A percentile compares a stretch with the other conserved stretches of the same genome.
These are phyloP conservation scores for Leucosporidium scottii DNA, from an alignment of 768 basidiomycete genomes.

Conservation along the genomic window DNA sequence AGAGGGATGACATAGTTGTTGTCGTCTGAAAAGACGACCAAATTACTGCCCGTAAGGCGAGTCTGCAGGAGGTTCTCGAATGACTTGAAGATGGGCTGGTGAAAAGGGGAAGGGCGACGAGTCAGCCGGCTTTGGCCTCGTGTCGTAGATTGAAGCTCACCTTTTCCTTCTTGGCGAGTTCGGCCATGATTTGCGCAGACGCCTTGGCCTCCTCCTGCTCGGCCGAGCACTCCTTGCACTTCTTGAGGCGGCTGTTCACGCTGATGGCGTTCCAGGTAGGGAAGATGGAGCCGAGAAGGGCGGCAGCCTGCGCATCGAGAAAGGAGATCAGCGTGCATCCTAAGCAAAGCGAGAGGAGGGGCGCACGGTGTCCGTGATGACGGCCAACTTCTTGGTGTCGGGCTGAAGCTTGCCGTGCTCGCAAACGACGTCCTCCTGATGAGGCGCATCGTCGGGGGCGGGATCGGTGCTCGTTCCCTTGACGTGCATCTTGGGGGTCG, in stretches of 20 bases:
- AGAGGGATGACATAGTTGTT: constrained; percentile 8
- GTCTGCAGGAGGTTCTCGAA: background rate
- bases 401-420: constrained; percentile 61
- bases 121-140: background rate
- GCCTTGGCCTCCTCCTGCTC: constrained; percentile 52
- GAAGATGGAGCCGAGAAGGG: constrained; percentile 54
- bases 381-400: constrained; percentile 53
- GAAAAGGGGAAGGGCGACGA: too few relatives aligned
- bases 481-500: constrained; percentile 70
- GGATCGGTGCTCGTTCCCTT: constrained; percentile 52
- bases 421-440: constrained; percentile 57
- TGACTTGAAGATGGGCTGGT: constrained; percentile 17
- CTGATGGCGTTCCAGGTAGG: constrained; percentile 59
- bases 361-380: constrained; percentile 59
- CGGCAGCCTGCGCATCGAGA: constrained; percentile 11
- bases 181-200: background rate
- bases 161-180: constrained; percentile 12
- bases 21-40: background rate
- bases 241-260: constrained; percentile 45
- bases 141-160: background rate
- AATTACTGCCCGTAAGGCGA: background rate
- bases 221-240: constrained; percentile 61
- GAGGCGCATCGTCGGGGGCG: constrained; percentile 57
- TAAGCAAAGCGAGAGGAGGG: too few relatives aligned
- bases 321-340: too few relatives aligned